Conservation (phyloP, 2,329 filamentous ascomycete species). For the Xylaria sp. region DNA sequence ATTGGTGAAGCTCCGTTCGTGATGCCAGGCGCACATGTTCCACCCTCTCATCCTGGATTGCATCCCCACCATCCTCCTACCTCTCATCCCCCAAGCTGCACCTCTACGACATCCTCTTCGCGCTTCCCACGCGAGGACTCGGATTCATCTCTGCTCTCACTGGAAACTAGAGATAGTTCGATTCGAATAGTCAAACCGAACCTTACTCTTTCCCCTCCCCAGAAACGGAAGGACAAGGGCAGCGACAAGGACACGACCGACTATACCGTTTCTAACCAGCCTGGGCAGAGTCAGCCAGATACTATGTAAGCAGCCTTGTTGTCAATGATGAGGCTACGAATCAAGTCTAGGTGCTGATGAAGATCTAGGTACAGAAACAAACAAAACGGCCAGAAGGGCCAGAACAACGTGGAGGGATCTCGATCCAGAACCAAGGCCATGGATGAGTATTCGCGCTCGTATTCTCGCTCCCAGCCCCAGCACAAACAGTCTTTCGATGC, state of each 20-base stretch:
- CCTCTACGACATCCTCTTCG: slow-evolving; percentile 7
- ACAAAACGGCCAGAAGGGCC: slow-evolving; percentile 10
- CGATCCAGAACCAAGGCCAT: slow-evolving; percentile 5
- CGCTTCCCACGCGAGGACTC: slow-evolving; percentile 14
- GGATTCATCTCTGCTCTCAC: slow-evolving; percentile 5
- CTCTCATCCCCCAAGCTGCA: background rate
- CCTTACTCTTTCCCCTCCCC: slow-evolving; percentile 21
- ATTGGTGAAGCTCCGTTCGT: background rate
- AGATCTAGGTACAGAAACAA: slow-evolving; percentile 21
- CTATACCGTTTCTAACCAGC: background rate
- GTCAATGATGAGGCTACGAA: background rate
- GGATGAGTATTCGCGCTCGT: slow-evolving; percentile 13
- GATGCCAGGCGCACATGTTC: slow-evolving; percentile 23
- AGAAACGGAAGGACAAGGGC: slow-evolving; percentile 6
- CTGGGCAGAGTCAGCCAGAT: background rate
- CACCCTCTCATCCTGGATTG: slow-evolving; percentile 7
- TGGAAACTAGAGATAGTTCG: slow-evolving; percentile 21
- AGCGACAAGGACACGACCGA: slow-evolving; percentile 6
- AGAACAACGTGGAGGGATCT: background rate
- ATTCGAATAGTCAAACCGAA: slow-evolving; percentile 37
- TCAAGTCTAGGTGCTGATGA: slow-evolving; percentile 2
- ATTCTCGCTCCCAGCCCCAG: slow-evolving; percentile 17
- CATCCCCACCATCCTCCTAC: slow-evolving; percentile 11
- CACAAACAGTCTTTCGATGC: slow-evolving; percentile 5
- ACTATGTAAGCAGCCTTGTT: slow-evolving; percentile 25